These are phyloP conservation scores for Acidomyces sp. DNA, from an alignment of 495 filamentous ascomycete genomes.

Conservation along the genomic window DNA sequence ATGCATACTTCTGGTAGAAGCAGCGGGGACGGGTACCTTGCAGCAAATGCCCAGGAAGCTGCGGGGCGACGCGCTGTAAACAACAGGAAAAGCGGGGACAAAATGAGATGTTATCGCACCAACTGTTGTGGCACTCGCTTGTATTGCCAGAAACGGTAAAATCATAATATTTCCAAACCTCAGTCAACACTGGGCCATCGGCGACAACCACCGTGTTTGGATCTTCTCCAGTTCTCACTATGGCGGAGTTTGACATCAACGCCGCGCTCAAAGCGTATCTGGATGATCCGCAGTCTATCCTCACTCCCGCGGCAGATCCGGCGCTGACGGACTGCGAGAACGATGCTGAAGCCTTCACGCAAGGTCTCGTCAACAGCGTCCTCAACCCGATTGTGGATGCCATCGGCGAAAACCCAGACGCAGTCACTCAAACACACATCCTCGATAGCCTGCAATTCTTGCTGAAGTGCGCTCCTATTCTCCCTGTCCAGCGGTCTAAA, in stretches of 20 bases:
- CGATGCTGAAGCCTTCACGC: slow-evolving; percentile 72
- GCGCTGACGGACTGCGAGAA: slow-evolving; percentile 81
- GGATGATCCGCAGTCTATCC: slow-evolving; percentile 70
- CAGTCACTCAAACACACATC: slow-evolving; percentile 57
- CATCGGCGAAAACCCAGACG: slow-evolving; percentile 80
- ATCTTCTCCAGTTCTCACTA: no score
- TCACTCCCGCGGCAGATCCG: slow-evolving; percentile 76
- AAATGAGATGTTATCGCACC: no score
- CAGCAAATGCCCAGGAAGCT: slow-evolving; percentile 4
- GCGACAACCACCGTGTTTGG: no score
- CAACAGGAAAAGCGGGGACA: no score
- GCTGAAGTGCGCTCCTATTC: slow-evolving; percentile 79
- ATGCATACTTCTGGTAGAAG: no score
- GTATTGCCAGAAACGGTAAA: no score
- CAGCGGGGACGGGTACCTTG: slow-evolving; percentile 14
- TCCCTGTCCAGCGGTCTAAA: slow-evolving; percentile 32
- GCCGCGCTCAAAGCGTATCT: slow-evolving; percentile 90
- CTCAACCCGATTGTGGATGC: slow-evolving; percentile 90
- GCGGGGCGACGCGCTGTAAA: neutral
- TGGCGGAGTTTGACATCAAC: slow-evolving; percentile 75
- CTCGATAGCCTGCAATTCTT: slow-evolving; percentile 93
- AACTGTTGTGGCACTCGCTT: no score
- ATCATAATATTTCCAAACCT: no score
- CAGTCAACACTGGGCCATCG: no score
- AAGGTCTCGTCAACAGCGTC: slow-evolving; percentile 63